Evolutionary conservation across 257 asterid species (phyloP).

Genomic region (Solanum medicagineum): DNA sequence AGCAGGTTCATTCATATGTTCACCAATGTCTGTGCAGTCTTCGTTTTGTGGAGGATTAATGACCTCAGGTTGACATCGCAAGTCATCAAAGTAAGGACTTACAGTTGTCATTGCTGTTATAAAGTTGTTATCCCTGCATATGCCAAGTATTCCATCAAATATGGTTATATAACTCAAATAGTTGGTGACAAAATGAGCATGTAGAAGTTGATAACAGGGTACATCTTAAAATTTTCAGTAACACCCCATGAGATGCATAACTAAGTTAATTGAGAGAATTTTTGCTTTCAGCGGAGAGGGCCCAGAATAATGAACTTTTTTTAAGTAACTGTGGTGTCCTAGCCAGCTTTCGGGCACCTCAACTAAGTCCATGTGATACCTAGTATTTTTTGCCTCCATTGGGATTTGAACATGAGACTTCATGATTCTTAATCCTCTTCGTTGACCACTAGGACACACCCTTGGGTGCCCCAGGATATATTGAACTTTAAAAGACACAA

Average conservation of each 20-base stretch:
- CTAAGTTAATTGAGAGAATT: not conserved
- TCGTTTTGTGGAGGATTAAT: constrained; percentile 22
- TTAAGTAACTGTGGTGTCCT: not conserved
- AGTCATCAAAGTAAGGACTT: constrained; percentile 20
- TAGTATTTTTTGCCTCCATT: not conserved
- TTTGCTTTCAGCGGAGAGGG: not conserved
- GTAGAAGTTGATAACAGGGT: not conserved
- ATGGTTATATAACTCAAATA: not conserved
- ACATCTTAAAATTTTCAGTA: not conserved
- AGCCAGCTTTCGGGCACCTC: not conserved
- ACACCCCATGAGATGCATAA: not conserved
- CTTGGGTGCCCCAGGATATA: not conserved
- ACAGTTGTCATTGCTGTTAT: constrained; percentile 14
- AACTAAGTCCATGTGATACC: not conserved
- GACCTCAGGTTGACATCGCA: constrained; percentile 25
- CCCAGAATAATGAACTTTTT: not conserved
- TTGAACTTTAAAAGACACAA: not conserved
- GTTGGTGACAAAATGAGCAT: not conserved
- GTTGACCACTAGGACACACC: not conserved
- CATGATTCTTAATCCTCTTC: not conserved
- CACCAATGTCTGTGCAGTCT: constrained; percentile 15
- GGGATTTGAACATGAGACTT: not conserved
- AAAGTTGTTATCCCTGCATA: not conserved
- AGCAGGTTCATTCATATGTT: constrained; percentile 8
- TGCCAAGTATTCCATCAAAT: not conserved